A percentile compares a stretch with the other conserved stretches of the same genome.
Evolutionary conservation across 805 yeast genomes (phyloP).

Genomic region (Metschnikowia anglica): DNA sequence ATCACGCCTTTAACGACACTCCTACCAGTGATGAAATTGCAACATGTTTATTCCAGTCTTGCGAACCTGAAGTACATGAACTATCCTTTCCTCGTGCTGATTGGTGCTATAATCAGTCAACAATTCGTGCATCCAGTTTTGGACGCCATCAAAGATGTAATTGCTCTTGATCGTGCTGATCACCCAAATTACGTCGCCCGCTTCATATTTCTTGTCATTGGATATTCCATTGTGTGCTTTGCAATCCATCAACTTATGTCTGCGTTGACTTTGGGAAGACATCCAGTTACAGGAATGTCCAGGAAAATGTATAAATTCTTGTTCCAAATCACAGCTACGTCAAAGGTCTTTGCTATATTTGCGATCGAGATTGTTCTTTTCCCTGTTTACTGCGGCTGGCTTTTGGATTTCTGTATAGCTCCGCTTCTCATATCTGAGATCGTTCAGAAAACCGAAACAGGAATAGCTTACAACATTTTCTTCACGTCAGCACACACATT

Average conservation of each 20-base stretch:
- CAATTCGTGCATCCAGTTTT: slow-evolving; percentile 9
- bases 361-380: slow-evolving; percentile 78
- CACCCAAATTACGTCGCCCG: slow-evolving; percentile 41
- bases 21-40: not conserved
- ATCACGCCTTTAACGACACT: slow-evolving; percentile 2
- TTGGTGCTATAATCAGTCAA: not conserved
- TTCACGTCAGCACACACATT: slow-evolving; percentile 23
- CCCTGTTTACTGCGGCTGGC: slow-evolving; percentile 82
- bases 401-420: slow-evolving; percentile 65
- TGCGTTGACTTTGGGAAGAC: slow-evolving; percentile 29
- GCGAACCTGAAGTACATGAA: not conserved
- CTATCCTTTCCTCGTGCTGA: not conserved
- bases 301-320: slow-evolving; percentile 52
- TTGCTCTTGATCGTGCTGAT: slow-evolving; percentile 8
- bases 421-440: slow-evolving; percentile 45
- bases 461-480: slow-evolving; percentile 21
- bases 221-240: slow-evolving; percentile 31
- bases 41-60: not conserved
- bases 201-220: slow-evolving; percentile 32
- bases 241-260: slow-evolving; percentile 31
- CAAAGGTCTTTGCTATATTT: slow-evolving; percentile 74
- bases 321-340: slow-evolving; percentile 56
- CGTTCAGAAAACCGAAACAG: slow-evolving; percentile 1
- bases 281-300: slow-evolving; percentile 50
- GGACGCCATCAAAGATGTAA: not conserved